A percentile compares a stretch with the other conserved stretches of the same genome.
phyloP scores from a whole-genome alignment of 108 stramenopile genomes.

The Schizochytrium sp. region DNA sequence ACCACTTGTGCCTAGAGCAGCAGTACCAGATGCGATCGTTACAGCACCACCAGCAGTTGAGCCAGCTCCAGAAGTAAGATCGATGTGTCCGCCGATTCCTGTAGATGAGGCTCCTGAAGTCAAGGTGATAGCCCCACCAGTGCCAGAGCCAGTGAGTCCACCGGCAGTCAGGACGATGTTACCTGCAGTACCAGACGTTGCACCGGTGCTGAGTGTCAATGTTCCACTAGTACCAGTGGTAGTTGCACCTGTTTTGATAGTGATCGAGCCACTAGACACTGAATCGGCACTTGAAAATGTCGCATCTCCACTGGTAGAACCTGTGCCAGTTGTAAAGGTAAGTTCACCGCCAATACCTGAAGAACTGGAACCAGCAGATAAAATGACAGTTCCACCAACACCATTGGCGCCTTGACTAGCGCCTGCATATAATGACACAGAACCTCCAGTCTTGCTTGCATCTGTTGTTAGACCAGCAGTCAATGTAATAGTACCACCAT shows the following conservation, averaged over 20 bases:
- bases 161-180: too few relatives aligned
- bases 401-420: neutral
- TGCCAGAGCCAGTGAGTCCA: too few relatives aligned
- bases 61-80: too few relatives aligned
- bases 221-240: conserved; percentile 36
- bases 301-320: neutral
- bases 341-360: conserved; percentile 5
- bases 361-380: neutral
- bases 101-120: too few relatives aligned
- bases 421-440: neutral
- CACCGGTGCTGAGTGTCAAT: too few relatives aligned
- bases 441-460: neutral
- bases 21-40: too few relatives aligned
- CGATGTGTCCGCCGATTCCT: too few relatives aligned
- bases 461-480: conserved; percentile 36
- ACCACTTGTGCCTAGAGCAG: too few relatives aligned
- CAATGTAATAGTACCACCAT: neutral
- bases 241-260: neutral
- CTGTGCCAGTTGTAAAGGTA: conserved; percentile 60
- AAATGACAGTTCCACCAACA: neutral
- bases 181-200: too few relatives aligned
- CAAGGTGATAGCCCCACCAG: too few relatives aligned
- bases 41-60: too few relatives aligned
- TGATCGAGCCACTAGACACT: neutral
- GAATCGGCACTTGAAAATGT: neutral